Conservation (phyloP, 495 filamentous ascomycete species). For the Aspergillus ostianus region DNA sequence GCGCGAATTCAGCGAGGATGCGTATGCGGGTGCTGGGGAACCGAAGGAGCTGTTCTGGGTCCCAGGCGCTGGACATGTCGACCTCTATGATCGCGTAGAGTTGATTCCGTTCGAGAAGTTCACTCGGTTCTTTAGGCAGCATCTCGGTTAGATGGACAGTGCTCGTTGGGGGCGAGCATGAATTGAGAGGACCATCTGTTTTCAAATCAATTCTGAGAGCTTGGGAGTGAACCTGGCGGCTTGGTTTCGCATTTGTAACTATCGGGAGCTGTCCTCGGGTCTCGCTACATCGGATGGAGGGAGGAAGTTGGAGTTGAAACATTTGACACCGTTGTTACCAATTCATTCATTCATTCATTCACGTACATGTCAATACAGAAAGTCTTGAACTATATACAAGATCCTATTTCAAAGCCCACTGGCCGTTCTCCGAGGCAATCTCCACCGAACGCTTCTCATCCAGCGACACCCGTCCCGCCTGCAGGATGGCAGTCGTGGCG, state of each 20-base stretch:
- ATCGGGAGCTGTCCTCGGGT: too few species aligned
- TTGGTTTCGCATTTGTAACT: too few species aligned
- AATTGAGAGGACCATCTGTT: too few species aligned
- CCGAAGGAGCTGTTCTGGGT: constrained; percentile 31
- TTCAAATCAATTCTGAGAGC: too few species aligned
- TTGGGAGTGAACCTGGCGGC: too few species aligned
- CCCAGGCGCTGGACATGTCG: constrained; percentile 23
- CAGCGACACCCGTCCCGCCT: constrained; percentile 78
- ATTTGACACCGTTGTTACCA: too few species aligned
- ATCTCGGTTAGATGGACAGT: constrained; percentile 11
- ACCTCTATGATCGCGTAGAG: constrained; percentile 26
- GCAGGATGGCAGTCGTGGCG: constrained; percentile 84
- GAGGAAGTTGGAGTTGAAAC: too few species aligned
- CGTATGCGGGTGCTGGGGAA: constrained; percentile 24
- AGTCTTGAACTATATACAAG: background rate
- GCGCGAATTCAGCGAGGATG: constrained; percentile 29
- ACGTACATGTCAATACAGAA: background rate
- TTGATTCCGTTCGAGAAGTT: constrained; percentile 27
- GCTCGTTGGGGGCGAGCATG: too few species aligned
- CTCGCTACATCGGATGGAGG: too few species aligned
- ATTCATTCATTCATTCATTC: background rate
- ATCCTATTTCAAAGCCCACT: constrained; percentile 62
- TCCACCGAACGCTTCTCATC: constrained; percentile 76
- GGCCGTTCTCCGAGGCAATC: constrained; percentile 61
- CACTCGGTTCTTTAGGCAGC: constrained; percentile 23